Conservation (phyloP, 139 green algal genomes). For the Chlamydomonas asymmetrica region DNA sequence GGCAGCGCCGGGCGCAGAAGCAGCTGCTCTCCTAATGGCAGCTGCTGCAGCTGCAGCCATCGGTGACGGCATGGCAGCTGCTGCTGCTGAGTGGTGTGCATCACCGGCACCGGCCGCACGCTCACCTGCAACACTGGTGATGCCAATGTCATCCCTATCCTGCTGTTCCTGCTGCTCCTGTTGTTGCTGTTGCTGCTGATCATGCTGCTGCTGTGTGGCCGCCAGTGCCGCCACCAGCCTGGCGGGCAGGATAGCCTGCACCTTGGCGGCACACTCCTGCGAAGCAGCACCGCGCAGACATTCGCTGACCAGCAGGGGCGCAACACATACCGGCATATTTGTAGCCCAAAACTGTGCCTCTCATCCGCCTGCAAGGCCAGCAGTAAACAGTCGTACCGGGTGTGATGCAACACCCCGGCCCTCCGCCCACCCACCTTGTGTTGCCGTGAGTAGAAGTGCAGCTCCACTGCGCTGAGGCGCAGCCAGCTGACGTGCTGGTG, state of each 20-base stretch:
- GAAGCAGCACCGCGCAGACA: background rate
- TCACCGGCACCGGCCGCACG: no score
- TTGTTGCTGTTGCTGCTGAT: background rate
- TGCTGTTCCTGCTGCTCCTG: slow-evolving; percentile 7
- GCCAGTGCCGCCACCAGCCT: slow-evolving; percentile 8
- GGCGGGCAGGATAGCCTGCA: slow-evolving; percentile 49
- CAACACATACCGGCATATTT: no score
- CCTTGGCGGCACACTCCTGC: slow-evolving; percentile 54
- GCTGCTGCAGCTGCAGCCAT: no score
- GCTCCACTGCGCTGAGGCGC: slow-evolving; percentile 79
- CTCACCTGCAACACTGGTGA: no score
- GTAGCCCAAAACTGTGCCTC: no score
- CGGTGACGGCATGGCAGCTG: no score
- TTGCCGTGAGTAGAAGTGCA: slow-evolving; percentile 84
- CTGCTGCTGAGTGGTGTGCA: no score
- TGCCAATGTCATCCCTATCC: background rate
- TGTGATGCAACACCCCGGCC: background rate
- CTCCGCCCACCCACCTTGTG: slow-evolving; percentile 48
- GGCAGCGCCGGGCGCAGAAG: no score
- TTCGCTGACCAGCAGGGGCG: no score
- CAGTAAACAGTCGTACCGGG: no score
- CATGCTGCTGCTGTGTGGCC: background rate
- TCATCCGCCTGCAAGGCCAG: no score
- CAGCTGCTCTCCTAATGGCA: no score
- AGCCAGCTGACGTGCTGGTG: slow-evolving; percentile 52